Base-by-base conservation (phyloP, 495 filamentous ascomycete genomes). In the Cercophora newfieldiana region DNA sequence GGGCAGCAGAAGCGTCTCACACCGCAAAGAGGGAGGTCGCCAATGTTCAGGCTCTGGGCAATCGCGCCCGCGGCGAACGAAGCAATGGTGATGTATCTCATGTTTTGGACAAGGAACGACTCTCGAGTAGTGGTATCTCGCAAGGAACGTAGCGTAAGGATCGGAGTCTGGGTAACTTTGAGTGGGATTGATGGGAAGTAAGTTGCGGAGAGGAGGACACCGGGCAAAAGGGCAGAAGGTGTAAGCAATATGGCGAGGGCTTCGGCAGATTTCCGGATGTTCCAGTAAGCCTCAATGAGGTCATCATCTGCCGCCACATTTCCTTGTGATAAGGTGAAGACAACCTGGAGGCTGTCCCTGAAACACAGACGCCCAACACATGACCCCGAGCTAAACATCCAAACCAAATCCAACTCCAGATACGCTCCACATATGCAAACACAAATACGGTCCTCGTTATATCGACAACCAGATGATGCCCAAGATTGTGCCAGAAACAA, bases 21-120 rank as follows among this genome's bases (percentile, higher is more conserved):
- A 18, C 57, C 67, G 49, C 63, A 69, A 5, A 12, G 19, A 24
- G 67, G 58, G n/a, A 69, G 50, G 14, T 50, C 57, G 24, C 24
- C 19, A 1, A 49, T 60, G 24, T 22, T 44, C 37, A 49, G 50
- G 24, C 14, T 44, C 37, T 44, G 37, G 10, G 37, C 37, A 2
- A 44, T 2, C 10, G 37, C 12, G 18, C 4, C 37, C 4, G 37
- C 37, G 37, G 2, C 37, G 37, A 44, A 44, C 4, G 37, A 6
- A 44, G 18, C 37, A 14, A 44, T 44, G 37, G 37, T 14, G 4
- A 14, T 14, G 37, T 44, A 14, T 16, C 18, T 44, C 37, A 44
- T 44, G 12, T 5, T 44, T 5, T 44, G 10, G 37, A 44, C 37
- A 14, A 44, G 12, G 37, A 14, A 6, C 3, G 10, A 14, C 4